Evolutionary conservation across 805 yeast genomes (phyloP).

Genomic region (Saturnispora besseyi): DNA sequence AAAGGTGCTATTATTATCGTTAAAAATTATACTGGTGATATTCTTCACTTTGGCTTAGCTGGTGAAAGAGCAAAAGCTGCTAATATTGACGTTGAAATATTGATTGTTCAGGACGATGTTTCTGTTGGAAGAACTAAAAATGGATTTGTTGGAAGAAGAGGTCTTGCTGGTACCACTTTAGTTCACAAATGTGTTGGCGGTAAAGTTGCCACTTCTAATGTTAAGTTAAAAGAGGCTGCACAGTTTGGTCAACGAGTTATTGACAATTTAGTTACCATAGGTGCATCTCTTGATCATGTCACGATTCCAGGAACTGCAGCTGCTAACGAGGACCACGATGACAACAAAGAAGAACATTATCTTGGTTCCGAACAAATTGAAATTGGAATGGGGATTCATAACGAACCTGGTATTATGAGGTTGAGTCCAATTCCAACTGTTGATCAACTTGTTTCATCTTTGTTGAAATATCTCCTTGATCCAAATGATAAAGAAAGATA

Average conservation of each 20-base stretch:
- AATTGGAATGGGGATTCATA: slow-evolving; percentile 93
- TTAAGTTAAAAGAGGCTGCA: slow-evolving; percentile 42
- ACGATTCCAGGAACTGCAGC: slow-evolving; percentile 66
- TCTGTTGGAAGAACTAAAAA: slow-evolving; percentile 89
- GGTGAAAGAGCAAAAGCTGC: slow-evolving; percentile 78
- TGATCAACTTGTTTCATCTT: slow-evolving; percentile 45
- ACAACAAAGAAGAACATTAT: slow-evolving; percentile 31
- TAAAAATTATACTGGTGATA: slow-evolving; percentile 92
- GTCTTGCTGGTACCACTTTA: slow-evolving; percentile 82
- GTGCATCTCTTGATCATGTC: slow-evolving; percentile 83
- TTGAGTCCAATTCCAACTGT: slow-evolving; percentile 62
- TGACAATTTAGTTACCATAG: slow-evolving; percentile 70
- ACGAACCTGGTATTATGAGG: slow-evolving; percentile 78
- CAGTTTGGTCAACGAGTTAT: slow-evolving; percentile 53
- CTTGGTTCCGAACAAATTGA: slow-evolving; percentile 63
- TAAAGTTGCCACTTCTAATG: slow-evolving; percentile 25
- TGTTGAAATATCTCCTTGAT: slow-evolving; percentile 56
- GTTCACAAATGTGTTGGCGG: slow-evolving; percentile 86
- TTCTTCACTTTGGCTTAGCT: slow-evolving; percentile 85
- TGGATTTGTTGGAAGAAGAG: slow-evolving; percentile 89
- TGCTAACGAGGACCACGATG: slow-evolving; percentile 13
- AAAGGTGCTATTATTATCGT: slow-evolving; percentile 73
- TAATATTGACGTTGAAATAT: slow-evolving; percentile 64
- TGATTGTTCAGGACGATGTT: slow-evolving; percentile 84
- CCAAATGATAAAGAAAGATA: slow-evolving; percentile 66